Evolutionary conservation across 345 rosid species (phyloP).

Genomic region (Salix udensis): DNA sequence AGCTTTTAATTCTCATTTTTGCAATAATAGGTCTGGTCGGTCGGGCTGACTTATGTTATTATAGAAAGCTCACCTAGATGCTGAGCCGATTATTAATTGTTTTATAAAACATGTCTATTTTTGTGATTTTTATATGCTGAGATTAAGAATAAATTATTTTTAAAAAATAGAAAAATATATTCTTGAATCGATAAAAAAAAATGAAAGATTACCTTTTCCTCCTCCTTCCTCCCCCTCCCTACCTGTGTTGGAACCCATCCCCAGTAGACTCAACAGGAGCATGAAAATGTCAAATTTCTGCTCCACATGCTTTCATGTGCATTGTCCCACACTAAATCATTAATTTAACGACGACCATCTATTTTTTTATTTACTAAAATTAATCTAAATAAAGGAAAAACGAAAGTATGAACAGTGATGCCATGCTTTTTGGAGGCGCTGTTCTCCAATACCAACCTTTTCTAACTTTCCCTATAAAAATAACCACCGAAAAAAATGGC

Average conservation of each 20-base stretch:
- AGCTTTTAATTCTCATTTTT: not conserved
- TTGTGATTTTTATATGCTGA: no score
- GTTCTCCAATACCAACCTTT: not conserved
- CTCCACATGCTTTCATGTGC: not conserved
- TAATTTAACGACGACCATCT: no score
- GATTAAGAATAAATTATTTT: no score
- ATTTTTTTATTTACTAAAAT: not conserved
- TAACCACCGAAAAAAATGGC: not conserved
- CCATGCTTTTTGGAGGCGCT: not conserved
- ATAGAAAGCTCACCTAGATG: not conserved
- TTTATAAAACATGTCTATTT: not conserved
- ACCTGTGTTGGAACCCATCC: not conserved
- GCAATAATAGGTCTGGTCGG: not conserved
- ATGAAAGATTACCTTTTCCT: not conserved
- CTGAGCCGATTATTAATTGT: not conserved
- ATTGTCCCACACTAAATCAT: not conserved
- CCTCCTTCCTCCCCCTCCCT: not conserved
- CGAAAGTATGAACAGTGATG: not conserved
- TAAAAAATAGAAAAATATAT: no score
- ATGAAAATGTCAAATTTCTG: not conserved
- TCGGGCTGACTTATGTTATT: not conserved
- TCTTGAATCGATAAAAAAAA: no score
- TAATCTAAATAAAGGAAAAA: not conserved
- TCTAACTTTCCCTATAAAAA: not conserved
- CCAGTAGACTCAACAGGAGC: not conserved